Base-by-base conservation (phyloP, 768 basidiomycete species). In the Mycena filopes region DNA sequence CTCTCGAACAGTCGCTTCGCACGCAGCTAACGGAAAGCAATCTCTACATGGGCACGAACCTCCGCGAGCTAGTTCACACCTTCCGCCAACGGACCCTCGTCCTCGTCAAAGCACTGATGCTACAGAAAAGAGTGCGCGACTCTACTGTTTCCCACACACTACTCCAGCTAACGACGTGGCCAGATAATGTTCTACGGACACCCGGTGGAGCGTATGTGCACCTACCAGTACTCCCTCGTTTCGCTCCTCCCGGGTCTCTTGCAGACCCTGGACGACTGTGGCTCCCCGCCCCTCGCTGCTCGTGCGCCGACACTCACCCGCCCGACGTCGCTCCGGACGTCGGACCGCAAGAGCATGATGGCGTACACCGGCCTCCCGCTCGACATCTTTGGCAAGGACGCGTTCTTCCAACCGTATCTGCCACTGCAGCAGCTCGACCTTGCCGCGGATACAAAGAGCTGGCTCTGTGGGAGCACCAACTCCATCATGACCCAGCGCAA, bases 121-220 rank as follows among this genome's bases (percentile, higher is more conserved):
- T 99, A 26, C 98, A 99, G 76, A 94, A 94, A 77, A 85, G 92
- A 82, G 96, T 96, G 71, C 60, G 83, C 31, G n/a, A 47, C 43
- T 28, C 7, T 3, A 25, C 31, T 20, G 43, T 16, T 10, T 29
- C 33, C 21, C 36, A 49, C 20, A 40, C 13, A 62, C 41, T 54
- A n/a, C 70, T 20, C 61, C 47, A 23, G 55, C 26, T 38, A 28
- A 7, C 25, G 10, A 9, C 36, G 10, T 15, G 11, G 13, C 53
- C 73, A 97, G 95, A 92, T 99, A 63, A 92, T 99, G 90, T 96
- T 99, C 77, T 98, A 87, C 72, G 96, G 96, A 8, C 94, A 97
- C 73, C 97, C 97, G 0, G 97, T 99, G 2, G 98, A 99, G 77
- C 89, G 90, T 48, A 80, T 99, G 21, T 98, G 97, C 80, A 98